phyloP scores from a whole-genome alignment of 2,329 filamentous ascomycete species.

The Aspergillus jensenii region DNA sequence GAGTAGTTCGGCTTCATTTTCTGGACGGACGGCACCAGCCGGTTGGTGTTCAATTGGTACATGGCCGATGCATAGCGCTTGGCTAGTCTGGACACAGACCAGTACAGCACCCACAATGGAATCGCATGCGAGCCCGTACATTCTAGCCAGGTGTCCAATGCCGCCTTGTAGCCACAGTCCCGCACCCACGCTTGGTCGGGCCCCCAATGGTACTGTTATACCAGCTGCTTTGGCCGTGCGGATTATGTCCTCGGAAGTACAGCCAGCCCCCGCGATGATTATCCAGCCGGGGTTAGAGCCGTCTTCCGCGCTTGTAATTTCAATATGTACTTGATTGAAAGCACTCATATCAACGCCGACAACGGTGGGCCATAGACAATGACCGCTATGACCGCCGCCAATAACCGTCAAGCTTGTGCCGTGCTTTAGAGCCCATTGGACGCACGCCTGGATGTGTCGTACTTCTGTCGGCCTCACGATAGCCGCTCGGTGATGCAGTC shows the following conservation, averaged over 20 bases:
- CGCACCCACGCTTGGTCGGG: constrained; percentile 63
- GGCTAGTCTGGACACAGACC: constrained; percentile 51
- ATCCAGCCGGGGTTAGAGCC: constrained; percentile 28
- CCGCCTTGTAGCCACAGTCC: constrained; percentile 66
- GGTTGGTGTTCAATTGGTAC: constrained; percentile 52
- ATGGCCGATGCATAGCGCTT: constrained; percentile 52
- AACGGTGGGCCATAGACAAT: constrained; percentile 55
- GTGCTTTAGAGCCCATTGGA: constrained; percentile 56
- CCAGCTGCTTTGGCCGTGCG: constrained; percentile 46
- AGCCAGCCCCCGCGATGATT: constrained; percentile 56
- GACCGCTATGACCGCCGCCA: constrained; percentile 60
- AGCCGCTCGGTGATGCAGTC: constrained; percentile 43
- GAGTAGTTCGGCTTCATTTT: constrained; percentile 54
- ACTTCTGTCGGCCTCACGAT: constrained; percentile 50
- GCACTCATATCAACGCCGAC: constrained; percentile 60
- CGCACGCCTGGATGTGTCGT: constrained; percentile 54
- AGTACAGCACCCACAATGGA: constrained; percentile 60
- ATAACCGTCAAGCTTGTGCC: constrained; percentile 50
- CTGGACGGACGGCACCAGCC: constrained; percentile 39
- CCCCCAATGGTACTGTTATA: constrained; percentile 59
- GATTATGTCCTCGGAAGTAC: constrained; percentile 57
- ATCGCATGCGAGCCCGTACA: constrained; percentile 60
- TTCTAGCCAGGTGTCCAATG: constrained; percentile 59
- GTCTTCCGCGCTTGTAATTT: constrained; percentile 15
- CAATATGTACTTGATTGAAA: constrained; percentile 54